Evolutionary conservation across 2,329 filamentous ascomycete species (phyloP).

Genomic region (Fragosphaeria purpurea): DNA sequence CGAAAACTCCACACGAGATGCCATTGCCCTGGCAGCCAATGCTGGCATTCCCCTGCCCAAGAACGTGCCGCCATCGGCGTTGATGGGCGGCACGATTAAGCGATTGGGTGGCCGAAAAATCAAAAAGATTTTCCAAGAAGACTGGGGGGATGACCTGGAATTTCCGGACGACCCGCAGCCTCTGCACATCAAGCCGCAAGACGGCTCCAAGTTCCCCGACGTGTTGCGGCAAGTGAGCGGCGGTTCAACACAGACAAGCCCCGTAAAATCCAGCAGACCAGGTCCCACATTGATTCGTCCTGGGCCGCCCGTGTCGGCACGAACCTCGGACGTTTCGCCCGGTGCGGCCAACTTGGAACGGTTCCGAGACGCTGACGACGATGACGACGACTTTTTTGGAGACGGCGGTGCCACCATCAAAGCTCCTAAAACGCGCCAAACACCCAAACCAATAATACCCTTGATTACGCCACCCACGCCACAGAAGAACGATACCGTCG

Average conservation of each 20-base stretch:
- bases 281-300: slow-evolving; percentile 20
- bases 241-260: slow-evolving; percentile 43
- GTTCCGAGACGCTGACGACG: slow-evolving; percentile 52
- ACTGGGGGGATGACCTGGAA: slow-evolving; percentile 73
- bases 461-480: slow-evolving; percentile 48
- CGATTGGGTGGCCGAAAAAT: slow-evolving; percentile 67
- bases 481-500: slow-evolving; percentile 31
- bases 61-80: slow-evolving; percentile 77
- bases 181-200: slow-evolving; percentile 55
- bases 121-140: slow-evolving; percentile 63
- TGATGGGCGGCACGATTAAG: slow-evolving; percentile 89
- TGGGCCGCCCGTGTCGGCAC: slow-evolving; percentile 19
- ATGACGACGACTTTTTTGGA: slow-evolving; percentile 54
- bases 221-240: slow-evolving; percentile 56
- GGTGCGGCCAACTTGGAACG: slow-evolving; percentile 40
- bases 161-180: slow-evolving; percentile 49
- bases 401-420: slow-evolving; percentile 59
- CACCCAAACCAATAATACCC: slow-evolving; percentile 36
- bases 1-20: slow-evolving; percentile 71
- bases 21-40: slow-evolving; percentile 76
- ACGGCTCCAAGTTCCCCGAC: slow-evolving; percentile 55
- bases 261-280: slow-evolving; percentile 25
- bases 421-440: slow-evolving; percentile 48
- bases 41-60: slow-evolving; percentile 86
- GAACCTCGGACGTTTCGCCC: no score